These are phyloP conservation scores for Alternaria ethzedia DNA, from an alignment of 2,329 filamentous ascomycete genomes.

Conservation along the genomic window DNA sequence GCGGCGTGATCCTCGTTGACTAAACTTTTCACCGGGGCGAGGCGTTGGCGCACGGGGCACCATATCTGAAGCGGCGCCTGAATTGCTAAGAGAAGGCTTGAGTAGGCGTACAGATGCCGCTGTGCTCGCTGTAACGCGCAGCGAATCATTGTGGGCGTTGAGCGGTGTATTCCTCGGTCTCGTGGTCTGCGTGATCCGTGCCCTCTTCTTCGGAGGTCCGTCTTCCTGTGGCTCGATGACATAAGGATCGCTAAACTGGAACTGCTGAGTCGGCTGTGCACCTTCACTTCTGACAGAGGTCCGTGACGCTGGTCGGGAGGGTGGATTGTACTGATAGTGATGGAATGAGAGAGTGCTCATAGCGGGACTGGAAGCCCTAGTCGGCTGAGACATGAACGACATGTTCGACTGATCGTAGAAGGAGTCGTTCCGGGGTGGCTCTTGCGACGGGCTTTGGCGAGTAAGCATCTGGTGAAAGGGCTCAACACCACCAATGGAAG, in stretches of 20 bases:
- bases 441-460: conserved; percentile 36
- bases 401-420: conserved; percentile 35
- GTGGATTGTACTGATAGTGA: conserved; percentile 38
- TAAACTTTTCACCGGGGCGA: conserved; percentile 60
- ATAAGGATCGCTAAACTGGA: conserved; percentile 28
- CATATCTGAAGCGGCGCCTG: conserved; percentile 68
- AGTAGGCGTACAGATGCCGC: conserved; percentile 86
- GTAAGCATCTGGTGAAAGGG: conserved; percentile 48
- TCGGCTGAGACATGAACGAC: conserved; percentile 42
- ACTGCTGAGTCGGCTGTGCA: conserved; percentile 24
- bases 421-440: conserved; percentile 32
- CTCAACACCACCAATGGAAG: conserved; percentile 39
- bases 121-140: conserved; percentile 89
- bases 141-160: conserved; percentile 75
- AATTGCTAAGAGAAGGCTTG: conserved; percentile 68
- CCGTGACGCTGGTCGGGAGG: conserved; percentile 49
- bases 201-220: conserved; percentile 74
- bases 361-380: conserved; percentile 54
- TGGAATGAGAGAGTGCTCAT: conserved; percentile 49
- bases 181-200: conserved; percentile 75
- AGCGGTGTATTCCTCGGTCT: conserved; percentile 76
- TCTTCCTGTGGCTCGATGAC: conserved; percentile 53
- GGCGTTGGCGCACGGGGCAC: conserved; percentile 80
- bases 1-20: conserved; percentile 38
- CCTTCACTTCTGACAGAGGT: conserved; percentile 46